Percentiles rank a stretch among this genome's conserved stretches.
phyloP scores from a whole-genome alignment of 768 basidiomycete species.

The Mycena chlorophos region DNA sequence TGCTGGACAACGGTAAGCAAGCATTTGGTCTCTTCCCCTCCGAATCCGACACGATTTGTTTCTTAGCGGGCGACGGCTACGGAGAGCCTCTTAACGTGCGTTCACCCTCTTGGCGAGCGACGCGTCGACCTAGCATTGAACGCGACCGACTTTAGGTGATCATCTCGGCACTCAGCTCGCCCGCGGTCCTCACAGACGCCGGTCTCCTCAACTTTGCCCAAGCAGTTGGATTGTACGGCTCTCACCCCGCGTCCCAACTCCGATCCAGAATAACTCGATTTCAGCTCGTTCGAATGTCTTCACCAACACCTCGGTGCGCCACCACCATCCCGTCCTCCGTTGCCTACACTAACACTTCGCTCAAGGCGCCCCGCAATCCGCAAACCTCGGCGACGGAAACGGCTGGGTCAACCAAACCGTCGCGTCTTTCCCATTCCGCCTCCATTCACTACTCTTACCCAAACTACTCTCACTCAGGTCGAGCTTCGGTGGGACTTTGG shows the following conservation, averaged over 20 bases:
- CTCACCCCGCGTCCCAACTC: background rate
- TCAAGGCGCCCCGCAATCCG: slow-evolving; percentile 54
- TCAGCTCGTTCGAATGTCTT: slow-evolving; percentile 58
- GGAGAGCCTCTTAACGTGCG: slow-evolving; percentile 50
- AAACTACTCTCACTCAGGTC: slow-evolving; percentile 43
- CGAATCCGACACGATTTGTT: background rate
- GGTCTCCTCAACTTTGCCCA: slow-evolving; percentile 54
- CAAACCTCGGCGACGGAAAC: slow-evolving; percentile 70
- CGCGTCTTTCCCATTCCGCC: slow-evolving; percentile 13
- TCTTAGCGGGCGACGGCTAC: slow-evolving; percentile 26
- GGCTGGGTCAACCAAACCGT: slow-evolving; percentile 47
- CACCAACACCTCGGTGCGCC: slow-evolving; percentile 45
- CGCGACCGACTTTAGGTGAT: slow-evolving; percentile 43
- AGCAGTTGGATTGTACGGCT: slow-evolving; percentile 53
- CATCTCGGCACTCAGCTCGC: slow-evolving; percentile 55
- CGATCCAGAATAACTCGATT: background rate
- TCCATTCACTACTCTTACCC: background rate
- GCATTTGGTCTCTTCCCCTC: background rate
- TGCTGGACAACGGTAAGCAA: slow-evolving; percentile 36
- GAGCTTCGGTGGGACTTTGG: slow-evolving; percentile 70
- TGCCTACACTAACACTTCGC: slow-evolving; percentile 54
- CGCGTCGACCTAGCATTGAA: background rate
- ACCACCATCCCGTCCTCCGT: slow-evolving; percentile 22
- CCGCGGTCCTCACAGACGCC: slow-evolving; percentile 44
- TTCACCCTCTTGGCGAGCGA: background rate